Conservation (phyloP, 2,329 filamentous ascomycete genomes). For the Colletotrichum shisoi region DNA sequence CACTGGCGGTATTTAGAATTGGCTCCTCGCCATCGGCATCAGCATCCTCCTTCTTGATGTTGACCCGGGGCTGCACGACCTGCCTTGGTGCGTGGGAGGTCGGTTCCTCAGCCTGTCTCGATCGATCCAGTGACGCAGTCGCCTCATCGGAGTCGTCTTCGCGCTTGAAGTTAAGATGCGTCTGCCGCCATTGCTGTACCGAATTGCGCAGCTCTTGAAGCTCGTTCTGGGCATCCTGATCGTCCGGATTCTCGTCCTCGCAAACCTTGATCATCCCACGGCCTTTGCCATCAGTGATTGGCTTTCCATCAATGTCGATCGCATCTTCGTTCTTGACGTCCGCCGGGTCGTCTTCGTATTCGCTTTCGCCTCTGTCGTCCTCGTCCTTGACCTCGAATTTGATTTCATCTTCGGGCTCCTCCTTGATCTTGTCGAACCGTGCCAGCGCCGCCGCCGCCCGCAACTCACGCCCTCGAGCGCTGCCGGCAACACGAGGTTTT, state of each 20-base stretch:
- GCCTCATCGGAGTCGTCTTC: constrained; percentile 8
- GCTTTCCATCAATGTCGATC: constrained; percentile 70
- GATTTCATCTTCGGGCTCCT: constrained; percentile 55
- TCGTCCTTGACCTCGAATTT: constrained; percentile 47
- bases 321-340: constrained; percentile 60
- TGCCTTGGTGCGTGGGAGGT: not conserved
- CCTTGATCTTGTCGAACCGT: constrained; percentile 69
- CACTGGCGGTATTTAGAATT: constrained; percentile 5
- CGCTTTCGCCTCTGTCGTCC: constrained; percentile 53
- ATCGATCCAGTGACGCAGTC: not conserved
- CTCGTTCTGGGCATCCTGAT: constrained; percentile 67
- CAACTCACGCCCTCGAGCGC: constrained; percentile 76
- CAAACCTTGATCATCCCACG: constrained; percentile 76
- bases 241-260: constrained; percentile 68
- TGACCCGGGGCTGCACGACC: not conserved
- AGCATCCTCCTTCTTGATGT: constrained; percentile 25
- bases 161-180: constrained; percentile 29
- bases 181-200: constrained; percentile 41
- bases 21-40: not conserved
- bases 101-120: not conserved
- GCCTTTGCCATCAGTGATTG: constrained; percentile 71
- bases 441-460: constrained; percentile 79
- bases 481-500: constrained; percentile 77
- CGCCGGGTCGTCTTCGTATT: constrained; percentile 57
- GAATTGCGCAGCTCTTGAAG: constrained; percentile 69